These are phyloP conservation scores for Perkinsus chesapeaki DNA, from an alignment of 169 alveolate genomes.

Conservation along the genomic window DNA sequence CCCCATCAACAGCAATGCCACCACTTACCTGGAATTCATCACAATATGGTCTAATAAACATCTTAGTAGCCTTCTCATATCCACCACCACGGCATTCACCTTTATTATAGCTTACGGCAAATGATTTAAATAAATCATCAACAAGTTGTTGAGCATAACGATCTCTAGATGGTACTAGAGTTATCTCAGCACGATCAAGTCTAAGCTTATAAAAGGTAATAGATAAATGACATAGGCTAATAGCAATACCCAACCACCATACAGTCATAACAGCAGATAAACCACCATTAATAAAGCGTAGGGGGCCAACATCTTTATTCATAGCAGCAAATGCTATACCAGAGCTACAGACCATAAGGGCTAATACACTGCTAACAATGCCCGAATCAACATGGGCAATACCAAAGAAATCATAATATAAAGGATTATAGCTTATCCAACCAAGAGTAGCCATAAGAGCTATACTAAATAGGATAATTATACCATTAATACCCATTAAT, in stretches of 20 bases:
- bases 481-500: not conserved
- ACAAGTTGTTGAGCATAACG: not conserved
- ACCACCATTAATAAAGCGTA: not conserved
- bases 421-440: not conserved
- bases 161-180: not conserved
- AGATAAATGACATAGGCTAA: not conserved
- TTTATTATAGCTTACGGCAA: not conserved
- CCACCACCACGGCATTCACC: not conserved
- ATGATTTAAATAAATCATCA: not conserved
- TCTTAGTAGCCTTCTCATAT: not conserved
- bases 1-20: no score
- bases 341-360: not conserved
- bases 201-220: not conserved
- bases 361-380: not conserved
- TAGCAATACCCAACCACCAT: not conserved
- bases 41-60: not conserved
- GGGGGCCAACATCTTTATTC: not conserved
- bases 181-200: not conserved
- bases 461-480: not conserved
- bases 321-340: not conserved
- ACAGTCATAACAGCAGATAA: not conserved
- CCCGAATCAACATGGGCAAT: not conserved
- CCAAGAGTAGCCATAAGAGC: not conserved
- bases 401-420: not conserved
- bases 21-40: not conserved